Base-by-base conservation (phyloP, 169 alveolate genomes). In the Fabrea salina region DNA sequence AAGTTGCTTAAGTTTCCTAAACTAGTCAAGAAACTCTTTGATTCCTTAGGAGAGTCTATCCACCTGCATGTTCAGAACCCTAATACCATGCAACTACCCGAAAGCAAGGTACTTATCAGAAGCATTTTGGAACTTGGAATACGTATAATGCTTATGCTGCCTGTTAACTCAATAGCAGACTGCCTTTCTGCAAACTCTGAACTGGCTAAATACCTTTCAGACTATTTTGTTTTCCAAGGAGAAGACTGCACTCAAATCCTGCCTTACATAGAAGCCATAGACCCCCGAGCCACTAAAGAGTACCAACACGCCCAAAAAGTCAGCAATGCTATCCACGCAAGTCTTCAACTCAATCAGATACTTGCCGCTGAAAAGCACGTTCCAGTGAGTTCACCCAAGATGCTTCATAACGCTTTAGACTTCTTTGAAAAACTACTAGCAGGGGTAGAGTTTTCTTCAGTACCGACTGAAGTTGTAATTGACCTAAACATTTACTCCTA, bases 221-320 rank as follows among this genome's bases (percentile, higher is more conserved):
- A 68, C n/a, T 68, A n/a, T 40, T 7, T 44, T 47, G 32, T 68
- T 8, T 68, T 68, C 33, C 78, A 44, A 68, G 66, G 66, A 2
- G 57, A 22, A 68, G 33, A 44, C 11, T 43, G 66, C 4, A 30
- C 19, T 40, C 25, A 68, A 19, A 7, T 68, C n/a, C 59, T 68
- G 13, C 78, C 59, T 39, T 37, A 43, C 44, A 16, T 68, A 43
- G 64, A 44, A 44, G 22, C 40, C 19, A 22, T 40, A 16, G 59
- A 44, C 44, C n/a, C n/a, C 13, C 64, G 44, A 5, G 66, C 4
- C 13, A n/a, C 44, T 13, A 47, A 68, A 19, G 78, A 68, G 57
- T 68, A 16, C 4, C 44, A 19, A 40, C 44, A 68, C 44, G 78
- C 66, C 32, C 11, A 40, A 44, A 44, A 68, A 68, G 40, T 35